Conservation (phyloP, 768 basidiomycete species). For the Suillus sp. region DNA sequence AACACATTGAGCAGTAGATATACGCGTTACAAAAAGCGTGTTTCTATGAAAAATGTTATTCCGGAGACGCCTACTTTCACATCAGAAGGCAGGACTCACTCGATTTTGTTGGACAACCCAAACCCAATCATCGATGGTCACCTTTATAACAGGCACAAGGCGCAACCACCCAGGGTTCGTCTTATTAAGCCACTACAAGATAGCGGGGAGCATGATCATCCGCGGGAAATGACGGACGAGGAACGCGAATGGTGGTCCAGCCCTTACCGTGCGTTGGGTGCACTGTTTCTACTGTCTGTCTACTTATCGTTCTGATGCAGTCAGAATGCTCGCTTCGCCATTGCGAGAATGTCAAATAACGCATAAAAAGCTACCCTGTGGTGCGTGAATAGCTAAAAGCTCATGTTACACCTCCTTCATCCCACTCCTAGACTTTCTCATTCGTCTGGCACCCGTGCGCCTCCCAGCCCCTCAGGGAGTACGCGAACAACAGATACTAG, state of each 20-base stretch:
- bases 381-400: slow-evolving; percentile 35
- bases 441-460: slow-evolving; percentile 58
- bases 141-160: slow-evolving; percentile 57
- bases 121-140: slow-evolving; percentile 58
- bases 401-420: slow-evolving; percentile 10
- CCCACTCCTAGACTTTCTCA: slow-evolving; percentile 55
- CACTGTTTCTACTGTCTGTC: slow-evolving; percentile 3
- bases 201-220: slow-evolving; percentile 35
- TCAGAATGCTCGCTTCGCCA: slow-evolving; percentile 72
- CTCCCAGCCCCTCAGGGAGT: slow-evolving; percentile 35
- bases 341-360: slow-evolving; percentile 58
- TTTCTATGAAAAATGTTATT: slow-evolving; percentile 38
- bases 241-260: slow-evolving; percentile 73
- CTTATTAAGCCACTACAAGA: slow-evolving; percentile 30
- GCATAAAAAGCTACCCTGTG: slow-evolving; percentile 54
- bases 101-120: slow-evolving; percentile 58
- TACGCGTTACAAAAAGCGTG: slow-evolving; percentile 24
- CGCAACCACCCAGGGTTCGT: slow-evolving; percentile 50
- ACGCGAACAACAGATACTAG: slow-evolving; percentile 32
- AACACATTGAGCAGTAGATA: slow-evolving; percentile 15
- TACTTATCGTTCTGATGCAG: slow-evolving; percentile 35
- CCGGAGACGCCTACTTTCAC: slow-evolving; percentile 47
- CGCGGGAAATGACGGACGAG: slow-evolving; percentile 60
- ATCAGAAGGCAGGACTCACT: slow-evolving; percentile 45
- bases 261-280: slow-evolving; percentile 62